phyloP scores from a whole-genome alignment of 768 basidiomycete species.

The Mycena metata region DNA sequence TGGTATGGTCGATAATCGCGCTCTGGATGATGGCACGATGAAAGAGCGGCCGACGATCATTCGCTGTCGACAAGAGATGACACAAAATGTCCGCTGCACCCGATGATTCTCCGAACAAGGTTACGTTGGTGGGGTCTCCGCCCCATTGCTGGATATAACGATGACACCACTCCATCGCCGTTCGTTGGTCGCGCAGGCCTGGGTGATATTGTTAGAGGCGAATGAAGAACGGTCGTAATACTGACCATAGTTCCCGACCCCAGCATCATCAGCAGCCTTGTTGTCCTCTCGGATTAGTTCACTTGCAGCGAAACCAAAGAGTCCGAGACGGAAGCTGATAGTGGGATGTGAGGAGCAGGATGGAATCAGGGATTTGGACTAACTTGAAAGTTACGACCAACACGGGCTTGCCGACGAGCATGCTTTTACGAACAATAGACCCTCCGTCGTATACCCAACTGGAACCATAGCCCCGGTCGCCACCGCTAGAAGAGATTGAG shows the following conservation, averaged over 20 bases:
- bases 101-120: slow-evolving; percentile 64
- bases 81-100: slow-evolving; percentile 71
- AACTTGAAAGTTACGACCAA: slow-evolving; percentile 84
- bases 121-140: slow-evolving; percentile 73
- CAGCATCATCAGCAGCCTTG: slow-evolving; percentile 71
- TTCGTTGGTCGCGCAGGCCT: slow-evolving; percentile 77
- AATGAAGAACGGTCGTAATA: slow-evolving; percentile 23
- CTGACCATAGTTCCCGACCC: slow-evolving; percentile 84
- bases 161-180: slow-evolving; percentile 74
- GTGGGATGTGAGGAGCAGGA: slow-evolving; percentile 21
- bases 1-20: slow-evolving; percentile 70
- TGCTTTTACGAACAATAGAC: slow-evolving; percentile 76
- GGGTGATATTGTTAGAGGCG: slow-evolving; percentile 25
- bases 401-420: slow-evolving; percentile 72
- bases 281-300: slow-evolving; percentile 78
- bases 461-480: slow-evolving; percentile 79
- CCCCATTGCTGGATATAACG: slow-evolving; percentile 73
- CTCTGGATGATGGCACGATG: slow-evolving; percentile 84
- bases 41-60: slow-evolving; percentile 73
- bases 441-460: slow-evolving; percentile 86
- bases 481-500: slow-evolving; percentile 63
- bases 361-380: slow-evolving; percentile 42
- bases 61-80: slow-evolving; percentile 74
- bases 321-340: slow-evolving; percentile 78
- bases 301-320: slow-evolving; percentile 83